Percentiles rank a stretch among this genome's conserved stretches.
phyloP scores from a whole-genome alignment of 176 grass and related monocot species.

The Elymus sibiricus region DNA sequence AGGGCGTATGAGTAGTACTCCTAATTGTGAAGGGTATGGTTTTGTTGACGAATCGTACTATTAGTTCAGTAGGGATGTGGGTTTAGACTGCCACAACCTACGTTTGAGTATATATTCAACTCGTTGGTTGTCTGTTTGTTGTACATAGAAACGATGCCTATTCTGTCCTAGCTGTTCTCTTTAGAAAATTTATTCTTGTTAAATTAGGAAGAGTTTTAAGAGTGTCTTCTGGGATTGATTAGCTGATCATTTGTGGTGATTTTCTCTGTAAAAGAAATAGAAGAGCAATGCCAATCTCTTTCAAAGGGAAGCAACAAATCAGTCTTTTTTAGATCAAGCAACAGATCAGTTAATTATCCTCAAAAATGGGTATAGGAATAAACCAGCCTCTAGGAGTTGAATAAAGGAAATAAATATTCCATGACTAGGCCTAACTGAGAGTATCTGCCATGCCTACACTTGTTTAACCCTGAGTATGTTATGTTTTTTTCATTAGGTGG shows the following conservation, averaged over 20 bases:
- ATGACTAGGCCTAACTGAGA: constrained; percentile 3
- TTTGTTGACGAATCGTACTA: background rate
- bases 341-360: background rate
- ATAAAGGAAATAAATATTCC: background rate
- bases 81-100: background rate
- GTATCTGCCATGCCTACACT: background rate
- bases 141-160: background rate
- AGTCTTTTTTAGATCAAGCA: background rate
- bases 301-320: background rate
- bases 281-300: background rate
- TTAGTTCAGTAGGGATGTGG: background rate
- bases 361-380: background rate
- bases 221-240: background rate
- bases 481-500: constrained; percentile 43
- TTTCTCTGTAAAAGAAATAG: background rate
- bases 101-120: background rate
- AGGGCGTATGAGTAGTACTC: background rate
- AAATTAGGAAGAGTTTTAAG: background rate
- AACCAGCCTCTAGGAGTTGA: background rate
- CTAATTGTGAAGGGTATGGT: background rate
- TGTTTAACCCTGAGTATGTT: constrained; percentile 1
- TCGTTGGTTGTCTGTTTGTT: background rate
- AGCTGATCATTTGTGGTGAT: background rate
- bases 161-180: background rate
- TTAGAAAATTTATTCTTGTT: background rate